Conservation (phyloP, 2,329 filamentous ascomycete species). For the Mycogone perniciosa region DNA sequence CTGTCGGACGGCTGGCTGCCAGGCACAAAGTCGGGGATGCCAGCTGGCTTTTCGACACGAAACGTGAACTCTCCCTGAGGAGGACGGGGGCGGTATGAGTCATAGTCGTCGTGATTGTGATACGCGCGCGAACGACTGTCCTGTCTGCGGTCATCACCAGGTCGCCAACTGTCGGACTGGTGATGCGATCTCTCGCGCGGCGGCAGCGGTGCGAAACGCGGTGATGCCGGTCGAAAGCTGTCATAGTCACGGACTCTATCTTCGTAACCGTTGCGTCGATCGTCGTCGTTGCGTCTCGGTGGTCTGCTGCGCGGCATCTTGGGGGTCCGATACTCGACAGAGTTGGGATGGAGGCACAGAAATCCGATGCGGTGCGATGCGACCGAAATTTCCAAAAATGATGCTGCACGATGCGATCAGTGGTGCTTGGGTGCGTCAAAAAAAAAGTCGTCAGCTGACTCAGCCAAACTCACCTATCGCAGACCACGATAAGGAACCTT, state of each 20-base stretch:
- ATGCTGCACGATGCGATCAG: too few relatives aligned
- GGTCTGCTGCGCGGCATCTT: constrained; percentile 8
- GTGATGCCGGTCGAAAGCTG: constrained; percentile 7
- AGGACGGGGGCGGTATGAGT: constrained; percentile 26
- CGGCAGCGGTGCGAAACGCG: constrained; percentile 7
- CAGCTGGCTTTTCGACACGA: constrained; percentile 45
- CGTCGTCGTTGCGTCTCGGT: constrained; percentile 10
- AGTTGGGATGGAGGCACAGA: neutral
- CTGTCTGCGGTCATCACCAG: constrained; percentile 19
- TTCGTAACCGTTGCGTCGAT: constrained; percentile 11
- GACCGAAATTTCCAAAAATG: neutral
- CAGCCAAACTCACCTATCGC: too few relatives aligned
- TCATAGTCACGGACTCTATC: constrained; percentile 13
- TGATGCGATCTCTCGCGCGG: constrained; percentile 14
- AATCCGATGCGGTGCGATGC: neutral
- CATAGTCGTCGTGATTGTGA: constrained; percentile 18
- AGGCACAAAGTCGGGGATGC: constrained; percentile 33
- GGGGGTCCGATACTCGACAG: neutral
- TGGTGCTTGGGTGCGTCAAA: too few relatives aligned
- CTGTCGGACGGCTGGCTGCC: constrained; percentile 16
- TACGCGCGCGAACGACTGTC: constrained; percentile 16
- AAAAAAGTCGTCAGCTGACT: too few relatives aligned
- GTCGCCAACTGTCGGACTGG: constrained; percentile 26
- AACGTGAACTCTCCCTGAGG: constrained; percentile 51
- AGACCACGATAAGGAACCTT: too few relatives aligned